Conservation (phyloP, 1,284 basidiomycete species). For the Austroboletus rostrupii region DNA sequence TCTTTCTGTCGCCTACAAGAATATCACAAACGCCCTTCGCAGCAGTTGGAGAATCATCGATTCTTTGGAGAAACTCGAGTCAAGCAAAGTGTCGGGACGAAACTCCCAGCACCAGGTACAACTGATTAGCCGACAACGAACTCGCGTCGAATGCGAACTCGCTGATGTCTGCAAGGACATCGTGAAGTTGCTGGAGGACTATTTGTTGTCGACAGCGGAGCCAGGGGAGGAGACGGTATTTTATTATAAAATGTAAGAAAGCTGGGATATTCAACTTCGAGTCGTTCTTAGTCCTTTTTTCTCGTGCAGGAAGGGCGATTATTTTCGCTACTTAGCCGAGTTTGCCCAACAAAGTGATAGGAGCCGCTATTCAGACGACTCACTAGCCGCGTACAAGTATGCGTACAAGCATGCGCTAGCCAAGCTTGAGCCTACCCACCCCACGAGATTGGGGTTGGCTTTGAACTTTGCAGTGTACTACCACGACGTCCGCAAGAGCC, state of each 20-base stretch:
- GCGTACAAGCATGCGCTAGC: conserved; percentile 63
- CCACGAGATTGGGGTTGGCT: conserved; percentile 82
- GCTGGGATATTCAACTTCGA: background rate
- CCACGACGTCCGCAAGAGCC: conserved; percentile 91
- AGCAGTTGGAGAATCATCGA: conserved; percentile 62
- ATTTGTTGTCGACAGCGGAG: conserved; percentile 52
- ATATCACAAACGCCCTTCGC: conserved; percentile 57
- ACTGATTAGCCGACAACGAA: conserved; percentile 50
- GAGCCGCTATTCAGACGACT: conserved; percentile 45
- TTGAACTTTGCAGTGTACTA: conserved; percentile 97
- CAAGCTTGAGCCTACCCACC: conserved; percentile 58
- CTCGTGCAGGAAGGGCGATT: conserved; percentile 58
- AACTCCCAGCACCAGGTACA: conserved; percentile 37
- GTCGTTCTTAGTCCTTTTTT: conserved; percentile 8
- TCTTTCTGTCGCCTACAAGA: conserved; percentile 69
- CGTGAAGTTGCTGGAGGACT: conserved; percentile 48
- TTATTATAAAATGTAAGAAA: conserved; percentile 61
- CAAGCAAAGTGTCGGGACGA: conserved; percentile 26
- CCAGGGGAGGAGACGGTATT: conserved; percentile 65
- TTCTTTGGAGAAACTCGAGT: conserved; percentile 49
- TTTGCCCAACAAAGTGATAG: conserved; percentile 50
- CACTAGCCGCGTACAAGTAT: conserved; percentile 60
- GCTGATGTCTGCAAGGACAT: conserved; percentile 56
- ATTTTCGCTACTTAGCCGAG: conserved; percentile 67
- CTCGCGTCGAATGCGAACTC: conserved; percentile 55